phyloP scores from a whole-genome alignment of 2,329 filamentous ascomycete genomes.

The Botrytis fragariae region DNA sequence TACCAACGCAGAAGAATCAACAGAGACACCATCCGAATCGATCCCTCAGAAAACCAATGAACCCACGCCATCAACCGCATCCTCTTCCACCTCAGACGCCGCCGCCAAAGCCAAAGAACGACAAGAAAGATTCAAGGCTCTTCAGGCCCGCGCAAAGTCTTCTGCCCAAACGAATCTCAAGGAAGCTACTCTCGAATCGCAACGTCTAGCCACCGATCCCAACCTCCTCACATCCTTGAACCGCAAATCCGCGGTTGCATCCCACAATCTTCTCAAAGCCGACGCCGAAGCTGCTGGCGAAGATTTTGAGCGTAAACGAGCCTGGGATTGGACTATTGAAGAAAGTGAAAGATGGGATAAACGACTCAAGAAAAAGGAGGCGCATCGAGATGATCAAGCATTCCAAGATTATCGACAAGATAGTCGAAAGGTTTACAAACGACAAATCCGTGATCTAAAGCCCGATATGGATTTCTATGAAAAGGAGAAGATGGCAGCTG shows the following conservation, averaged over 20 bases:
- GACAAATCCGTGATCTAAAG: conserved; percentile 74
- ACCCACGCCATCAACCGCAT: conserved; percentile 1
- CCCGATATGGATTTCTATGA: conserved; percentile 84
- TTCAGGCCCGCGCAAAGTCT: conserved; percentile 75
- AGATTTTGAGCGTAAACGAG: conserved; percentile 95
- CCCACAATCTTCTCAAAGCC: conserved; percentile 89
- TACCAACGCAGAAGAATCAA: conserved; percentile 19
- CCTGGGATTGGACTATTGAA: conserved; percentile 98
- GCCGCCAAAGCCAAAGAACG: conserved; percentile 59
- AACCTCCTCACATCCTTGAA: conserved; percentile 73
- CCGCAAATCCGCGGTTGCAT: conserved; percentile 81
- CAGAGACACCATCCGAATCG: conserved; percentile 19
- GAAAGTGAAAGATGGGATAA: conserved; percentile 94
- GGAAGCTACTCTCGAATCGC: conserved; percentile 79
- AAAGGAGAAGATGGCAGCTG: conserved; percentile 76
- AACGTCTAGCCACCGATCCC: conserved; percentile 75
- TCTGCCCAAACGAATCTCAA: conserved; percentile 74
- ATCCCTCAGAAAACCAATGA: neutral
- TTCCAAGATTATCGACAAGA: conserved; percentile 89
- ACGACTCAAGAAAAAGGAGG: conserved; percentile 80
- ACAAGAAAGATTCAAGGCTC: conserved; percentile 78
- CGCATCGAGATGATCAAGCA: conserved; percentile 77
- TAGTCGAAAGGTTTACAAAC: conserved; percentile 89
- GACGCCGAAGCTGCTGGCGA: conserved; percentile 81
- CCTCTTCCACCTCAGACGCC: conserved; percentile 34